Conservation (phyloP, 805 yeast genomes). For the Candida silvicultrix region DNA sequence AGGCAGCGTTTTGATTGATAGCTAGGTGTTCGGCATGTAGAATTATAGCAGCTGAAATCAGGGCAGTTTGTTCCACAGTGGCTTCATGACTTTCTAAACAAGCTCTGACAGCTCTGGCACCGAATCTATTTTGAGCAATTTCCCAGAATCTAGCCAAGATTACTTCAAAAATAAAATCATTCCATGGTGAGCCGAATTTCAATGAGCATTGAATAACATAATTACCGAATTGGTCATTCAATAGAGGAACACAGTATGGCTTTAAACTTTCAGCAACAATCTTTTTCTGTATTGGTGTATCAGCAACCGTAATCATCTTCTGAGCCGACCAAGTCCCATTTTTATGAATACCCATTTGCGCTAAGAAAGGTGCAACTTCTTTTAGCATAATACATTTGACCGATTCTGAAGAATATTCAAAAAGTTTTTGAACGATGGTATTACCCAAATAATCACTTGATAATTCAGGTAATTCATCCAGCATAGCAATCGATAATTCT, state of each 20-base stretch:
- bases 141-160: conserved; percentile 72
- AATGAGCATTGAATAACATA: conserved; percentile 93
- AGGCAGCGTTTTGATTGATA: conserved; percentile 79
- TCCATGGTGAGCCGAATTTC: conserved; percentile 83
- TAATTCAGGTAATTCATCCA: conserved; percentile 83
- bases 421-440: conserved; percentile 89
- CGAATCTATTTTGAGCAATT: conserved; percentile 84
- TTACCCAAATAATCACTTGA: conserved; percentile 93
- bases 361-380: conserved; percentile 68
- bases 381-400: conserved; percentile 78
- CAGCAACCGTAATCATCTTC: conserved; percentile 76
- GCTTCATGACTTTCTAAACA: conserved; percentile 77
- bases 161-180: conserved; percentile 82
- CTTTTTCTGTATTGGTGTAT: conserved; percentile 54
- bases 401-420: conserved; percentile 61
- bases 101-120: conserved; percentile 92
- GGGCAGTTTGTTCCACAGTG: conserved; percentile 58
- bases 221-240: conserved; percentile 95
- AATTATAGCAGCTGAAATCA: conserved; percentile 73
- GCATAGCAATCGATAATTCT: conserved; percentile 75
- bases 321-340: conserved; percentile 99
- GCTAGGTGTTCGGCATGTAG: conserved; percentile 75
- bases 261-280: conserved; percentile 64
- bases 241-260: conserved; percentile 78
- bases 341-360: conserved; percentile 92